A percentile compares a stretch with the other conserved stretches of the same genome.
phyloP scores from a whole-genome alignment of 345 rosid genomes.

The Rhodomyrtus tomentosa region DNA sequence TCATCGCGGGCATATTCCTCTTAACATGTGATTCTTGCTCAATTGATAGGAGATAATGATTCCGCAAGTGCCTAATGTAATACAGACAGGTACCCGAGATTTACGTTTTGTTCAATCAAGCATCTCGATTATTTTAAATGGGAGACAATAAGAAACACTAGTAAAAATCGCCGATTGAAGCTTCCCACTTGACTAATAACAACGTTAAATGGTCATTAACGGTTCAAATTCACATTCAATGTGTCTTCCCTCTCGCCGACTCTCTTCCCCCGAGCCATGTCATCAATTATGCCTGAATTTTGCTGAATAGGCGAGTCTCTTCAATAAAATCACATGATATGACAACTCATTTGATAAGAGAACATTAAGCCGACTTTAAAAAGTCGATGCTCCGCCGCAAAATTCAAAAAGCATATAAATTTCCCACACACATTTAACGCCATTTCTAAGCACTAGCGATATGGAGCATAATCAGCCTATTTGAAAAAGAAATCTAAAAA shows the following conservation, averaged over 20 bases:
- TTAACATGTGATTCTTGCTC: too few species aligned
- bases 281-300: background rate
- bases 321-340: background rate
- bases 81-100: background rate
- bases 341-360: background rate
- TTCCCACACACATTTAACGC: background rate
- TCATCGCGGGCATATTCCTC: background rate
- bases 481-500: background rate
- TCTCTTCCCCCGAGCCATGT: background rate
- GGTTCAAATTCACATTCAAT: background rate
- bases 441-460: background rate
- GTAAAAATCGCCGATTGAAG: background rate
- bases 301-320: background rate
- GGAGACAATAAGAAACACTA: background rate
- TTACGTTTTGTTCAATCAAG: too few species aligned
- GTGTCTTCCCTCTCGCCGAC: background rate
- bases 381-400: background rate
- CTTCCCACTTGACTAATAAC: background rate
- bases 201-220: background rate
- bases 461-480: background rate
- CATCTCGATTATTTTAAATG: too few species aligned
- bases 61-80: too few species aligned
- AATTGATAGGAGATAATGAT: background rate
- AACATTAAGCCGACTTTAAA: background rate
- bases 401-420: background rate